These are phyloP conservation scores for Neonectria magnoliae DNA, from an alignment of 2,329 filamentous ascomycete species.

Conservation along the genomic window DNA sequence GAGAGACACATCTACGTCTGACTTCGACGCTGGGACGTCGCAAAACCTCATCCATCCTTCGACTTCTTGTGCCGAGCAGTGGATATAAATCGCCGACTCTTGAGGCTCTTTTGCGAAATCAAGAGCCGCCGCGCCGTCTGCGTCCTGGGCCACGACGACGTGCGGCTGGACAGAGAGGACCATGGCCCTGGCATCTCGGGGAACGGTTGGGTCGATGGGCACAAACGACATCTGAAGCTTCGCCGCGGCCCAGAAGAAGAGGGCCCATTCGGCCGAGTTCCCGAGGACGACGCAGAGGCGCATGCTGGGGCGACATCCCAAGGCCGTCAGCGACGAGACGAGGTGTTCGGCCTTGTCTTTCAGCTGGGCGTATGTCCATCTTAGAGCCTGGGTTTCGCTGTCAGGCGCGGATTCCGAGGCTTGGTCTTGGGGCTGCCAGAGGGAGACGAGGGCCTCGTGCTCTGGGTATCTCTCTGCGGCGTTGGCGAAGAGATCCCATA, in stretches of 20 bases:
- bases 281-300: slow-evolving; percentile 46
- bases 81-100: slow-evolving; percentile 29
- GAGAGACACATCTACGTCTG: neutral
- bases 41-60: slow-evolving; percentile 37
- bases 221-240: slow-evolving; percentile 48
- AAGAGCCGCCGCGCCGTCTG: slow-evolving; percentile 32
- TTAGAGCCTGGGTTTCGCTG: slow-evolving; percentile 31
- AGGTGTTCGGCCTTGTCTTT: slow-evolving; percentile 38
- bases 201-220: slow-evolving; percentile 47
- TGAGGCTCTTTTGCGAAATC: slow-evolving; percentile 15
- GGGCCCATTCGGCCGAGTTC: slow-evolving; percentile 52
- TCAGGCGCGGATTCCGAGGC: neutral
- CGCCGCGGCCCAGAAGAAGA: slow-evolving; percentile 51
- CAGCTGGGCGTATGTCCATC: slow-evolving; percentile 46
- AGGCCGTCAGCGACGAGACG: slow-evolving; percentile 33
- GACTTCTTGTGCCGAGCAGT: slow-evolving; percentile 34
- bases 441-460: slow-evolving; percentile 49
- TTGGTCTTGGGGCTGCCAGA: slow-evolving; percentile 44
- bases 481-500: slow-evolving; percentile 48
- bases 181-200: slow-evolving; percentile 37
- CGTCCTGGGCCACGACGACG: slow-evolving; percentile 48
- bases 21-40: slow-evolving; percentile 9
- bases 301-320: slow-evolving; percentile 43
- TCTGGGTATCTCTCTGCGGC: slow-evolving; percentile 44
- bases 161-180: slow-evolving; percentile 40